phyloP scores from a whole-genome alignment of 2,329 filamentous ascomycete genomes.

The Talaromyces sp. region DNA sequence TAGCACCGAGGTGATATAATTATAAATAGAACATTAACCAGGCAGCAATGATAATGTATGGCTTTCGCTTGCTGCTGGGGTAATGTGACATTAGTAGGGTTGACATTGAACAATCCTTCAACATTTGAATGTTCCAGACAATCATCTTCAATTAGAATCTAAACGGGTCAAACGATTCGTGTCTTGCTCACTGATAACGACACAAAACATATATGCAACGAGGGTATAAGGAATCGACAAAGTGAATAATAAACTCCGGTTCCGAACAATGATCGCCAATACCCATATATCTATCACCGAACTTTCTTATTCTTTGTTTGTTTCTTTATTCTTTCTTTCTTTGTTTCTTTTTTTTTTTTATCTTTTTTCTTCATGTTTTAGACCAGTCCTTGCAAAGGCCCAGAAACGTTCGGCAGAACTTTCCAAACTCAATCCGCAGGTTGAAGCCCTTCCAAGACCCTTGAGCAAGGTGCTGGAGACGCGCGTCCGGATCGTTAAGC shows the following conservation, averaged over 20 bases:
- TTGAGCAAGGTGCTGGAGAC: constrained; percentile 24
- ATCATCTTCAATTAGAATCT: not conserved
- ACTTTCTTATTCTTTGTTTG: not conserved
- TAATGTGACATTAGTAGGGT: not conserved
- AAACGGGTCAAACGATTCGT: not conserved
- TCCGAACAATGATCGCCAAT: not conserved
- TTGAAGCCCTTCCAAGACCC: constrained; percentile 26
- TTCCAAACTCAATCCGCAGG: constrained; percentile 23
- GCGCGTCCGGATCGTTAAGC: constrained; percentile 21
- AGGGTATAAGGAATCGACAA: constrained; percentile 1
- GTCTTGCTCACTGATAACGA: not conserved
- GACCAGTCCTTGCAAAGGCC: constrained; percentile 27
- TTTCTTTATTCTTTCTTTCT: not conserved
- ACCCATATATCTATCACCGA: not conserved
- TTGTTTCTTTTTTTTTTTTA: not conserved
- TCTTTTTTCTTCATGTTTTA: constrained; percentile 10
- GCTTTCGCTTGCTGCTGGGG: not conserved
- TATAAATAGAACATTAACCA: not conserved
- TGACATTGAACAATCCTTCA: not conserved
- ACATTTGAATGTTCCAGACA: not conserved
- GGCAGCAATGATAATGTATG: not conserved
- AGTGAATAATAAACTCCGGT: not conserved
- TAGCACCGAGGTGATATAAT: not conserved
- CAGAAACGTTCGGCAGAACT: constrained; percentile 27
- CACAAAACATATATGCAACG: constrained; percentile 1